Evolutionary conservation across 306 rosid species (phyloP).

Genomic region (Chamaecrista fasciculata): DNA sequence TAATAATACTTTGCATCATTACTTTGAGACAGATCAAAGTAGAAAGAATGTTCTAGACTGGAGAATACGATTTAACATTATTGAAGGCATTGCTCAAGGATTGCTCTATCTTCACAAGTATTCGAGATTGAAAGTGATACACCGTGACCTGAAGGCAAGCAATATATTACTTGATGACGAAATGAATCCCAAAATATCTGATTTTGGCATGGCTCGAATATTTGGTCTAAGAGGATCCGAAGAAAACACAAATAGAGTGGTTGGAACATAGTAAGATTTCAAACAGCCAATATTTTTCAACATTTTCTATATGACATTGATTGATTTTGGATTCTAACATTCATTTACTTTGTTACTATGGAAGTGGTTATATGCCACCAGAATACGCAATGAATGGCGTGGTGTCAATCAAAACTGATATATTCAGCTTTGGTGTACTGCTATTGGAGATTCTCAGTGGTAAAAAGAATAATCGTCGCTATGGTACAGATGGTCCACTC

Average conservation of each 20-base stretch:
- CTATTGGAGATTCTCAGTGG: slow-evolving; percentile 31
- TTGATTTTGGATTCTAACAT: not conserved
- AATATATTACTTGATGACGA: slow-evolving; percentile 41
- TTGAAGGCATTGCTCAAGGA: slow-evolving; percentile 41
- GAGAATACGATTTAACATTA: slow-evolving; percentile 37
- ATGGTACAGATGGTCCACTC: not conserved
- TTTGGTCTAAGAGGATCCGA: slow-evolving; percentile 24
- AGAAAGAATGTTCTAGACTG: slow-evolving; percentile 22
- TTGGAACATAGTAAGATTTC: slow-evolving; percentile 38
- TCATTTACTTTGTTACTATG: not conserved
- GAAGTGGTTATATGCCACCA: slow-evolving; percentile 29
- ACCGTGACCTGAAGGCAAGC: slow-evolving; percentile 42
- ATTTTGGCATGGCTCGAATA: slow-evolving; percentile 50
- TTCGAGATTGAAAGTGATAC: slow-evolving; percentile 46
- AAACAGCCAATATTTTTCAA: not conserved
- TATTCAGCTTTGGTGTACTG: slow-evolving; percentile 36
- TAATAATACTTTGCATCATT: not conserved
- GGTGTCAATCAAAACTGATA: slow-evolving; percentile 41
- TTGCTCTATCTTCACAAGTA: slow-evolving; percentile 38
- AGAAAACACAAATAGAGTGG: slow-evolving; percentile 42
- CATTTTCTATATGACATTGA: not conserved
- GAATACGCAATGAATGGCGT: slow-evolving; percentile 29
- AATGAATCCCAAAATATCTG: slow-evolving; percentile 48
- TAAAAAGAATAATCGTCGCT: not conserved
- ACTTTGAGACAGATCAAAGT: slow-evolving; percentile 3